These are phyloP conservation scores for Talaromyces sp. DNA, from an alignment of 2,329 filamentous ascomycete genomes.

Conservation along the genomic window DNA sequence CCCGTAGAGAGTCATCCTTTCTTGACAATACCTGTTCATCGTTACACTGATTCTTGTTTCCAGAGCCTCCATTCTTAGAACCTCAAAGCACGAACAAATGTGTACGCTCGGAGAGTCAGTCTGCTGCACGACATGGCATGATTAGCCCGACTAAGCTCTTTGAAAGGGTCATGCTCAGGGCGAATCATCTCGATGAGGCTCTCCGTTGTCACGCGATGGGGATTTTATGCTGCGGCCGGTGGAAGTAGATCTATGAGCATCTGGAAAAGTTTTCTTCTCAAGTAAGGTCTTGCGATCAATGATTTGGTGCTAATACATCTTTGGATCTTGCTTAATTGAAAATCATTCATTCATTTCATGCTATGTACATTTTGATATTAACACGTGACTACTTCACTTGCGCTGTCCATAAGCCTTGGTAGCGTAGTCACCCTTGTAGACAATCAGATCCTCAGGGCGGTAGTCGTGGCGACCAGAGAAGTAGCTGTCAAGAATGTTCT, in stretches of 20 bases:
- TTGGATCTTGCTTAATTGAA: background rate
- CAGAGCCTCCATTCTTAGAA: background rate
- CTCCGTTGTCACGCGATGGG: background rate
- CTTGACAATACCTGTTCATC: background rate
- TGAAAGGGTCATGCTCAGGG: background rate
- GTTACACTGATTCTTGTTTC: background rate
- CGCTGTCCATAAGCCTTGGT: constrained; percentile 89
- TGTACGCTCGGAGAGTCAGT: background rate
- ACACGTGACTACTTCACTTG: constrained; percentile 21
- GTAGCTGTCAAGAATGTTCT: constrained; percentile 88
- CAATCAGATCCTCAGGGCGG: constrained; percentile 83
- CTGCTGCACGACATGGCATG: background rate
- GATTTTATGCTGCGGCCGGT: background rate
- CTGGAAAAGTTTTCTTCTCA: too few relatives aligned
- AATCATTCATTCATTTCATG: background rate
- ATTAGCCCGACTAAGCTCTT: background rate
- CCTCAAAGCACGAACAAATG: background rate
- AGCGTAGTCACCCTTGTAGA: constrained; percentile 84
- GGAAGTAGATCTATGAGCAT: background rate
- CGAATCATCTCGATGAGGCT: background rate
- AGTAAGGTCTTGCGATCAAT: too few relatives aligned
- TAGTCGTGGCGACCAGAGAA: constrained; percentile 86
- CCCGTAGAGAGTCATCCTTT: background rate
- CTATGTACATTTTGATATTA: constrained; percentile 1
- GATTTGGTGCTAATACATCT: too few relatives aligned